These are phyloP conservation scores for Xylaria sp. DNA, from an alignment of 2,329 filamentous ascomycete genomes.

Conservation along the genomic window DNA sequence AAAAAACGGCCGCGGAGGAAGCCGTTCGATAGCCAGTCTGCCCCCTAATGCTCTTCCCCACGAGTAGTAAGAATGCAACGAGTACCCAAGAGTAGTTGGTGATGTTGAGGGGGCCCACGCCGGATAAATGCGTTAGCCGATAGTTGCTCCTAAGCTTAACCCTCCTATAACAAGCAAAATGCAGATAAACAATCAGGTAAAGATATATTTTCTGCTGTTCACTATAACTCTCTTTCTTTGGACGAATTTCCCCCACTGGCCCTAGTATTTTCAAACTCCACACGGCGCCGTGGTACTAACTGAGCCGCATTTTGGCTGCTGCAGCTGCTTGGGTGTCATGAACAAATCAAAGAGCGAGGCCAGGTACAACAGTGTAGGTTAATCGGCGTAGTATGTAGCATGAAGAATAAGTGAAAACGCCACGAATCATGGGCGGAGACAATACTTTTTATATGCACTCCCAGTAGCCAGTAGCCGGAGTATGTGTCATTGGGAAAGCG, in stretches of 20 bases:
- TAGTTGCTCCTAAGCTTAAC: not conserved
- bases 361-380: no score
- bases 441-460: no score
- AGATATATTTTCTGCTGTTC: not conserved
- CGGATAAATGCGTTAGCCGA: not conserved
- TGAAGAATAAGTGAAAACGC: no score
- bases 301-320: no score
- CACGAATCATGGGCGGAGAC: no score
- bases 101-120: not conserved
- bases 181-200: not conserved
- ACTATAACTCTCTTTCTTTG: not conserved
- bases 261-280: not conserved
- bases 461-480: no score
- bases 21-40: not conserved
- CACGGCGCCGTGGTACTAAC: not conserved
- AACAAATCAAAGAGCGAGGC: no score
- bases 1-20: not conserved
- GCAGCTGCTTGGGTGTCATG: no score
- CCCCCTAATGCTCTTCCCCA: not conserved
- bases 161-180: not conserved
- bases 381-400: no score
- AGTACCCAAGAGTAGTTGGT: not conserved
- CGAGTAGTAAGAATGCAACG: not conserved
- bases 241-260: not conserved
- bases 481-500: no score